Evolutionary conservation across 495 filamentous ascomycete genomes (phyloP), one percentile per base, ranked within the genome.

Genomic region (Aspergillus heteromorphus): DNA sequence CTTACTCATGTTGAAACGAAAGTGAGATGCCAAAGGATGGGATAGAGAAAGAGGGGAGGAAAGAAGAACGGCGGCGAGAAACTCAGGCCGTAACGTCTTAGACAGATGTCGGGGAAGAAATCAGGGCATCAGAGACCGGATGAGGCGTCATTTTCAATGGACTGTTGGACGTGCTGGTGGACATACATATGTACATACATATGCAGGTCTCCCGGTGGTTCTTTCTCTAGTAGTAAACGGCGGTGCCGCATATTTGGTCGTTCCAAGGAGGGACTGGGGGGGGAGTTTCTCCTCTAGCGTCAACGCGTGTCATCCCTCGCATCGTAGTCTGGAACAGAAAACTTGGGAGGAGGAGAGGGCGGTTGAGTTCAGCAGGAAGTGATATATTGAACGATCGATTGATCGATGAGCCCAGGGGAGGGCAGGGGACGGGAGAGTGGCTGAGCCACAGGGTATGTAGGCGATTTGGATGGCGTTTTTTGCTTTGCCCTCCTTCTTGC

Each of bases 111-210:
- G 6, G 42, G 56, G 51, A 59, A 50, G 48, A 54, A 52, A 59
- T 52, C 56, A 51, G 51, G 25, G 16, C 43, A 30, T 25, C 43
- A 53, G 52, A 36, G 48, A 40, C 51, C 30, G 60, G 60, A 53
- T 61, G 60, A 63, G 57, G 57, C 59, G 49, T 65, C 63, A 65
- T 62, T 63, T 65, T 63, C 54, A 62, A 61, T 59, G 54, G 57
- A 27, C 42, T 48, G 55, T 40, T 29, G 49, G 49, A 45, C 18
- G 25, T 56, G 27, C 53, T 54, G 54, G 42, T 42, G 34, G 53
- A 49, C 55, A 62, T 54, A 29, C 43, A 53, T 45, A 49, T 52
- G 59, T 54, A 29, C 43, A 53, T 45, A 54, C 45, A 54, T 57
- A 57, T 61, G 59, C 59, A 42, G 59, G 59, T 55, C 45, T 41